A percentile compares a stretch with the other conserved stretches of the same genome.
phyloP scores from a whole-genome alignment of 1,284 basidiomycete species.

The Cryptococcus deneoformans region DNA sequence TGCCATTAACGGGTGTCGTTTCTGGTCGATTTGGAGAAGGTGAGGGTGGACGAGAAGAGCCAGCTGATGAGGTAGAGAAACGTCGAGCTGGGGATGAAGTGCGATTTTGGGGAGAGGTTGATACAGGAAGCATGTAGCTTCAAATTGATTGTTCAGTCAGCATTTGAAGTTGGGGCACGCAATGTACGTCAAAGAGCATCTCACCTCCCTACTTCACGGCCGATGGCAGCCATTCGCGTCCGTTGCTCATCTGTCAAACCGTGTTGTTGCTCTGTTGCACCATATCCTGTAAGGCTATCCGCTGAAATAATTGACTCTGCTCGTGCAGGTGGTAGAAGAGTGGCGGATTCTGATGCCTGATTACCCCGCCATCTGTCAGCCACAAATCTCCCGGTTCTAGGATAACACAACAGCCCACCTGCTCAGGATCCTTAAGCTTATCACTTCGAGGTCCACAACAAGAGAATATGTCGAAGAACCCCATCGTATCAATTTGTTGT shows the following conservation, averaged over 20 bases:
- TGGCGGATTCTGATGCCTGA: conserved; percentile 8
- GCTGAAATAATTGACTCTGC: conserved; percentile 21
- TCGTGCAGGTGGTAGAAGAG: conserved; percentile 12
- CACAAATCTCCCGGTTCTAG: not conserved
- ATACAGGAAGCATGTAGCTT: conserved; percentile 24
- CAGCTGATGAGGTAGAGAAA: conserved; percentile 2
- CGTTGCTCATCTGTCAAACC: conserved; percentile 20
- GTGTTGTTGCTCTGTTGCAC: conserved; percentile 4
- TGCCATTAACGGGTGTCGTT: conserved; percentile 8
- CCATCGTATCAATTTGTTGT: conserved; percentile 7
- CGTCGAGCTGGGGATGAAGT: not conserved
- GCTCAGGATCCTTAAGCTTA: conserved; percentile 5
- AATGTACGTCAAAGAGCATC: not conserved
- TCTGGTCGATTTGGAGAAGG: conserved; percentile 10
- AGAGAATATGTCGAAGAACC: conserved; percentile 19
- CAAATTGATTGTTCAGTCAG: not conserved
- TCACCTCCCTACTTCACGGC: not conserved
- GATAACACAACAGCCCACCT: not conserved
- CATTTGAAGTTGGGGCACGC: not conserved
- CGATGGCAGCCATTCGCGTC: conserved; percentile 18
- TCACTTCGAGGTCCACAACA: conserved; percentile 25
- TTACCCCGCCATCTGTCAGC: not conserved
- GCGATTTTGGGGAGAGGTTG: conserved; percentile 1
- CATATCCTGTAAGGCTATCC: conserved; percentile 10
- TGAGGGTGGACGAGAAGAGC: conserved; percentile 12